Evolutionary conservation across 805 yeast species (phyloP).

Genomic region (Saturnispora sanitii): DNA sequence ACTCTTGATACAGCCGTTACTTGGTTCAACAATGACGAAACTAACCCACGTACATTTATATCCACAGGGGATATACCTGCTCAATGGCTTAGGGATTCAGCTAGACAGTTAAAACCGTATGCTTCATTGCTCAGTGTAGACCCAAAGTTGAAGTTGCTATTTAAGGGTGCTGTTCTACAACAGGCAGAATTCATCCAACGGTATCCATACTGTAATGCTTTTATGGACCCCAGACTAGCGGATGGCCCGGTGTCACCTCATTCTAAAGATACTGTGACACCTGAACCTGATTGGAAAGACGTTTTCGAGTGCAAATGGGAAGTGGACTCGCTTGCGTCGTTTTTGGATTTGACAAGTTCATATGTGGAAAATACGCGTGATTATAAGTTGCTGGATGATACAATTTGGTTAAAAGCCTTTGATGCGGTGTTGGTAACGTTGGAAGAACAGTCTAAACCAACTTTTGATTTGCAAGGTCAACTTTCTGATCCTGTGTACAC

Average conservation of each 20-base stretch:
- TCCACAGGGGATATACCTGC: slow-evolving; percentile 93
- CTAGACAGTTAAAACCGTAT: slow-evolving; percentile 72
- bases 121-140: slow-evolving; percentile 51
- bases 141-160: slow-evolving; percentile 35
- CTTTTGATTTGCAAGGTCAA: slow-evolving; percentile 44
- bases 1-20: slow-evolving; percentile 80
- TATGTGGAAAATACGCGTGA: slow-evolving; percentile 51
- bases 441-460: slow-evolving; percentile 49
- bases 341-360: slow-evolving; percentile 64
- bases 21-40: slow-evolving; percentile 40
- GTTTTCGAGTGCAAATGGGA: slow-evolving; percentile 91
- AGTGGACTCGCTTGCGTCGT: slow-evolving; percentile 76
- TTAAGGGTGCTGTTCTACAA: slow-evolving; percentile 71
- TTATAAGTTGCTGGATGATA: slow-evolving; percentile 34
- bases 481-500: slow-evolving; percentile 44
- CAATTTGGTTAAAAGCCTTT: slow-evolving; percentile 51
- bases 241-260: slow-evolving; percentile 34
- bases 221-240: slow-evolving; percentile 66
- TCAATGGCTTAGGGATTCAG: slow-evolving; percentile 85
- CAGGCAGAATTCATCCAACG: slow-evolving; percentile 55
- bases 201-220: slow-evolving; percentile 84
- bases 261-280: slow-evolving; percentile 55
- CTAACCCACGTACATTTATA: slow-evolving; percentile 53
- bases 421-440: slow-evolving; percentile 42
- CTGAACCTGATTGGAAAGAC: slow-evolving; percentile 56